A percentile compares a stretch with the other conserved stretches of the same genome.
phyloP scores from a whole-genome alignment of 1,139 yeast species.

The Hemisphaericaspora lyxosophila region DNA sequence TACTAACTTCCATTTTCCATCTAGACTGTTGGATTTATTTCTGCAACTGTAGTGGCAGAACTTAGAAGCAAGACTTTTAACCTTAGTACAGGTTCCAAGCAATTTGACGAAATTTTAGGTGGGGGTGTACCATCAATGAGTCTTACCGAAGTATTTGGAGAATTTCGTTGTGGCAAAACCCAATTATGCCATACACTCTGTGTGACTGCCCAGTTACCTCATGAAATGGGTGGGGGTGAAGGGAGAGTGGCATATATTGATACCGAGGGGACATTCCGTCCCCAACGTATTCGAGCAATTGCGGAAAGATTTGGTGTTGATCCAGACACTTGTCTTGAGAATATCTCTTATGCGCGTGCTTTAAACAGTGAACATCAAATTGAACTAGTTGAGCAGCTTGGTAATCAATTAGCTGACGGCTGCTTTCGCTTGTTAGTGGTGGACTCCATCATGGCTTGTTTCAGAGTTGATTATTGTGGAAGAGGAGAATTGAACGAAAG shows the following conservation, averaged over 20 bases:
- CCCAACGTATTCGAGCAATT: slow-evolving; percentile 54
- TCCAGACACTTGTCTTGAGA: slow-evolving; percentile 51
- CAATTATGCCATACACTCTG: slow-evolving; percentile 61
- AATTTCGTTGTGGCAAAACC: slow-evolving; percentile 61
- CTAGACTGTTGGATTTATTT: slow-evolving; percentile 47
- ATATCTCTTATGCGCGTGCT: slow-evolving; percentile 59
- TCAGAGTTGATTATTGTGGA: slow-evolving; percentile 60
- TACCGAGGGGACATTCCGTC: slow-evolving; percentile 61
- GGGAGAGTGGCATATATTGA: slow-evolving; percentile 63
- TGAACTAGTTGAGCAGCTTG: slow-evolving; percentile 55
- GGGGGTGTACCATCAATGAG: slow-evolving; percentile 65
- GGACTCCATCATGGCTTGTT: slow-evolving; percentile 63
- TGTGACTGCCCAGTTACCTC: slow-evolving; percentile 58
- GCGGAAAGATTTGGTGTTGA: slow-evolving; percentile 57
- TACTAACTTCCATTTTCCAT: slow-evolving; percentile 6
- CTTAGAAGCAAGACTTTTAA: slow-evolving; percentile 45
- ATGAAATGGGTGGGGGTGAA: slow-evolving; percentile 56
- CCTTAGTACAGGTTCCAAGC: slow-evolving; percentile 55
- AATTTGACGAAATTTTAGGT: slow-evolving; percentile 53
- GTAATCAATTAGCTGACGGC: slow-evolving; percentile 50
- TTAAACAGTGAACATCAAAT: slow-evolving; percentile 61
- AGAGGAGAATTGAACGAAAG: slow-evolving; percentile 62
- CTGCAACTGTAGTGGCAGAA: slow-evolving; percentile 54
- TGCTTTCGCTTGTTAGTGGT: slow-evolving; percentile 42
- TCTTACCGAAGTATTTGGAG: slow-evolving; percentile 63